phyloP scores from a whole-genome alignment of 768 basidiomycete species.

The Serendipita indica region DNA sequence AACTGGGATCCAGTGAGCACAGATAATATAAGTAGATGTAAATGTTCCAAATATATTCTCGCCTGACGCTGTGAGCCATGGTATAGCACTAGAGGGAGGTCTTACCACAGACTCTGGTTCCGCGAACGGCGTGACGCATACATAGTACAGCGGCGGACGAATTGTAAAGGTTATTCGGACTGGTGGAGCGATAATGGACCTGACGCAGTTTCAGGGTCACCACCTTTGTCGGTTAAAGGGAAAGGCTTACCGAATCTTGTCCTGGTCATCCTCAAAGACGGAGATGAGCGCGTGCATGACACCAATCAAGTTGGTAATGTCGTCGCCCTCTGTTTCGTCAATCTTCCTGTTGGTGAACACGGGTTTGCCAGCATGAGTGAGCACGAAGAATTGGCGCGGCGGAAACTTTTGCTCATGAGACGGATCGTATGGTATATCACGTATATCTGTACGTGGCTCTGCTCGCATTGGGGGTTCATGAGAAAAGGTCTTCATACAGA shows the following conservation, averaged over 20 bases:
- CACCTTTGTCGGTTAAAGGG: neutral
- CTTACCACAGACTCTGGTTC: conserved; percentile 93
- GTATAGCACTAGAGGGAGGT: conserved; percentile 13
- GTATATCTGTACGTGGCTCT: conserved; percentile 7
- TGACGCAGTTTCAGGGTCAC: conserved; percentile 26
- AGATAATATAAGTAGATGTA: conserved; percentile 85
- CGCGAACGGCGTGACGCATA: conserved; percentile 80
- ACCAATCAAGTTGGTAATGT: conserved; percentile 66
- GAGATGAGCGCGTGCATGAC: conserved; percentile 93
- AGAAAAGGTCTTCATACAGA: no score
- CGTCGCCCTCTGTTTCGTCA: conserved; percentile 42
- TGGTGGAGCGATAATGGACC: conserved; percentile 72
- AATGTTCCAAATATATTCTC: conserved; percentile 83
- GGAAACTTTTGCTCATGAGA: conserved; percentile 20
- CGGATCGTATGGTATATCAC: conserved; percentile 3
- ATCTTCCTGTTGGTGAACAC: conserved; percentile 63
- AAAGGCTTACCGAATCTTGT: conserved; percentile 34
- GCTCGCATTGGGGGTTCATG: no score
- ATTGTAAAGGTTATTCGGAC: conserved; percentile 76
- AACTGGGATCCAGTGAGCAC: conserved; percentile 79
- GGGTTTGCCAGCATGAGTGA: conserved; percentile 96
- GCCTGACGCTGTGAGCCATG: conserved; percentile 33
- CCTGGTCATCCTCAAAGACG: conserved; percentile 84
- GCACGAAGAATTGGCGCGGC: conserved; percentile 71
- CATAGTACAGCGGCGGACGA: conserved; percentile 80